Evolutionary conservation across 176 grass and related monocot species (phyloP), one percentile per base, ranked within the genome.

Genomic region (Paspalum notatum): DNA sequence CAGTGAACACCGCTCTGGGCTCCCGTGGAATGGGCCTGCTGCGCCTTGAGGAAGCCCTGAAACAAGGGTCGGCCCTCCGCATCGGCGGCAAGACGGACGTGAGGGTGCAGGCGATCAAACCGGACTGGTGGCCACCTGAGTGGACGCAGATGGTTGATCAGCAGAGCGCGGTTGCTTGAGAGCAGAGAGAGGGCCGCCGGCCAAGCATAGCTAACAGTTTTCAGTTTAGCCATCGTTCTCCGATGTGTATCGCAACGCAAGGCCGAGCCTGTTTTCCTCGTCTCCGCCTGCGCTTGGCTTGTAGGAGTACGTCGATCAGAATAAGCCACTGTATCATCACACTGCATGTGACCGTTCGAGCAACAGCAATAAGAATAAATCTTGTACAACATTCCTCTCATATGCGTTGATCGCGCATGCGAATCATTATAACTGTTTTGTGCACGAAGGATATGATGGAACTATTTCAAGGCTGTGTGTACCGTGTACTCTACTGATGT

Each of bases 101-200:
- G 40, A 85, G 74, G 56, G 83, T 98, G 11, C 68, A 81, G 72
- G 86, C 85, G 53, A 74, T 91, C 13, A 98, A 59, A 24, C 95
- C 95, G 22, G 79, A 93, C 38, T 98, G 95, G 95, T 98, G 95
- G 95, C 95, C 90, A 5, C 44, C 62, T 74, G 95, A 98, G 84
- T 98, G 95, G 95, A 87, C 87, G 59, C 71, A 87, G 32, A 14
- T 72, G 38, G 18, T 84, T 62, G 61, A 84, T 25, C 85, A 92
- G 43, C 82, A 86, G 81, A 90, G 70, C 26, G 89, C 50, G 13
- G 84, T 49, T 16, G 77, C 87, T 43, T 89, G 73, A 82, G 21
- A 45, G 5, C 41, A 18, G 32, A 32, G 32, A 32, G 32, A 9
- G 75, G 24, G 16, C 58, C 37, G 11, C 32, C 32, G 32, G 32